Percentiles rank a stretch among this genome's conserved stretches.
These are phyloP conservation scores for Tilletia walkeri DNA, from an alignment of 1,284 basidiomycete genomes.

Conservation along the genomic window DNA sequence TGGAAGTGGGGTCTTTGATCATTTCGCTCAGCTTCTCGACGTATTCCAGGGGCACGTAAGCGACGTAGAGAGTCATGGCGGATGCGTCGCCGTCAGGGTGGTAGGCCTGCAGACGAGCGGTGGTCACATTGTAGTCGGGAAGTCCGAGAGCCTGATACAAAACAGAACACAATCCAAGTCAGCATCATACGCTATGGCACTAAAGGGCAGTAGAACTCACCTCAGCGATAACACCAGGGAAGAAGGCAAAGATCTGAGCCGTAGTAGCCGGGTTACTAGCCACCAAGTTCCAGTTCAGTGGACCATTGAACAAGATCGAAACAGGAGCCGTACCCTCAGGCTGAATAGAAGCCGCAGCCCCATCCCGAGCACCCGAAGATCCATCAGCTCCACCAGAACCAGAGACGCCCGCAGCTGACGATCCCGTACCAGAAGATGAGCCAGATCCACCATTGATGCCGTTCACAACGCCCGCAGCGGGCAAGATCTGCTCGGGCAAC, in stretches of 20 bases:
- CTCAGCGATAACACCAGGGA: constrained; percentile 43
- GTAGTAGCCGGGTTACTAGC: constrained; percentile 44
- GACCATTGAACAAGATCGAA: constrained; percentile 42
- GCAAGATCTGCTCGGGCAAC: constrained; percentile 13
- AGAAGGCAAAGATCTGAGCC: constrained; percentile 52
- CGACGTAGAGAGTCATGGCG: constrained; percentile 43
- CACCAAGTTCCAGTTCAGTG: constrained; percentile 48
- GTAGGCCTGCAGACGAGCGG: constrained; percentile 39
- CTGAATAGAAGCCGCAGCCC: neutral
- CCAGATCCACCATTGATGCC: neutral
- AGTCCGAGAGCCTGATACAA: constrained; percentile 19
- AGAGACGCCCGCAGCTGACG: neutral
- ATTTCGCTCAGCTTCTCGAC: constrained; percentile 30
- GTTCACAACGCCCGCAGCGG: neutral
- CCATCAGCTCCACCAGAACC: constrained; percentile 10
- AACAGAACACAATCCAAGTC: neutral
- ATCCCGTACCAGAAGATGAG: neutral
- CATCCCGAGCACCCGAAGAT: neutral
- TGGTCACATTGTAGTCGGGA: constrained; percentile 32
- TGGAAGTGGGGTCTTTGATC: constrained; percentile 32
- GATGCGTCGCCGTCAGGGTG: constrained; percentile 8
- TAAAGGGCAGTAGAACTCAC: constrained; percentile 10
- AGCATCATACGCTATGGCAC: neutral
- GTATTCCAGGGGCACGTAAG: constrained; percentile 36
- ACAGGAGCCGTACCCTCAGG: constrained; percentile 20